phyloP scores from a whole-genome alignment of 1,139 yeast species.

The Hemisphaericaspora lyxosophila region DNA sequence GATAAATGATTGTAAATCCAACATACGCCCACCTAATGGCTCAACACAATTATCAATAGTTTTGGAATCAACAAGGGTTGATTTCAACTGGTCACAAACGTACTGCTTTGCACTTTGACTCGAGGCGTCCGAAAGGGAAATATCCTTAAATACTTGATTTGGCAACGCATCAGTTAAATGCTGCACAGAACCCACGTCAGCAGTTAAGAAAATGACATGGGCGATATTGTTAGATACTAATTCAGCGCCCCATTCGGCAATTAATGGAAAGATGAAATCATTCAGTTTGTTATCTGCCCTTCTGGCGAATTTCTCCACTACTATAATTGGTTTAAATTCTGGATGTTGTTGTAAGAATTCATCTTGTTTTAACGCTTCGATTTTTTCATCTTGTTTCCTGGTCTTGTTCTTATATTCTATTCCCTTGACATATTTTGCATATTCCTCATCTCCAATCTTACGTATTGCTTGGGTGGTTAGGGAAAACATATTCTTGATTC shows the following conservation, averaged over 20 bases:
- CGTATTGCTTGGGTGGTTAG: constrained; percentile 74
- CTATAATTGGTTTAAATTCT: constrained; percentile 81
- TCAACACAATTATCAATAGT: constrained; percentile 57
- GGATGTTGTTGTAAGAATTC: constrained; percentile 86
- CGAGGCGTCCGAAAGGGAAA: constrained; percentile 80
- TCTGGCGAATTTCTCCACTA: constrained; percentile 67
- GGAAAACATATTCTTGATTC: constrained; percentile 76
- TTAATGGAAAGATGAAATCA: constrained; percentile 66
- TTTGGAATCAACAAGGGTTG: constrained; percentile 20
- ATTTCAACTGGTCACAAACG: constrained; percentile 60
- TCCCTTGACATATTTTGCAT: constrained; percentile 26
- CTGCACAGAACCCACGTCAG: constrained; percentile 77
- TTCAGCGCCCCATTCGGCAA: constrained; percentile 88
- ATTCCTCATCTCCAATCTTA: constrained; percentile 57
- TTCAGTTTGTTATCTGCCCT: constrained; percentile 53
- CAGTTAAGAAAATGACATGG: constrained; percentile 84
- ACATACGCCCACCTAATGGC: constrained; percentile 92
- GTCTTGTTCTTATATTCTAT: constrained; percentile 17
- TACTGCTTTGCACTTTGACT: constrained; percentile 67
- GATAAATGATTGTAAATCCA: constrained; percentile 86
- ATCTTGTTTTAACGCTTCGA: constrained; percentile 59
- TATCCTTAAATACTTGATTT: constrained; percentile 77
- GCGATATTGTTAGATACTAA: constrained; percentile 78
- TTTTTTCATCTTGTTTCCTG: constrained; percentile 13
- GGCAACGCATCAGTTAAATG: constrained; percentile 72